Evolutionary conservation across 805 yeast species (phyloP).

Genomic region (Metschnikowia similis): DNA sequence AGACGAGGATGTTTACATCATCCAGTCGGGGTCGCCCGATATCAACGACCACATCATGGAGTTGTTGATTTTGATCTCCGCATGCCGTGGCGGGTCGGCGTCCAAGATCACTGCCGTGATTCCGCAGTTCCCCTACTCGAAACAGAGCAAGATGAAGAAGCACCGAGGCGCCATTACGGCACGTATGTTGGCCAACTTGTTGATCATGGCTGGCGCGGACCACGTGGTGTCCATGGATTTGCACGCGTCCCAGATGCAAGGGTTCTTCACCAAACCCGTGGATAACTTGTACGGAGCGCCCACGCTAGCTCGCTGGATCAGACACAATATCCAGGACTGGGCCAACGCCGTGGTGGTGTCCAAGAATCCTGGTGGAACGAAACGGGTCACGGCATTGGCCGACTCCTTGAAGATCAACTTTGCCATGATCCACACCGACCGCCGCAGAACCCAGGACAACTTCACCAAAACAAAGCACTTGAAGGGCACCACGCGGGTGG

Average conservation of each 20-base stretch:
- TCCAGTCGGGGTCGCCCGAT: conserved; percentile 86
- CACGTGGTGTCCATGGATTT: conserved; percentile 97
- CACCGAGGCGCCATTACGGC: conserved; percentile 99
- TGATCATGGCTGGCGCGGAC: conserved; percentile 98
- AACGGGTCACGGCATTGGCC: conserved; percentile 96
- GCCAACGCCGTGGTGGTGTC: conserved; percentile 91
- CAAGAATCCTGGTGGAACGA: conserved; percentile 99
- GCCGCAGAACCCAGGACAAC: conserved; percentile 80
- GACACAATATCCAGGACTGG: conserved; percentile 82
- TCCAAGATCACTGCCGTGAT: conserved; percentile 93
- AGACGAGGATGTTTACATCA: conserved; percentile 89
- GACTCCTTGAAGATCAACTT: conserved; percentile 92
- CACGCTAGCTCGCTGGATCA: conserved; percentile 92
- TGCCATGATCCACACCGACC: conserved; percentile 98
- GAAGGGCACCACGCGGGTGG: conserved; percentile 33
- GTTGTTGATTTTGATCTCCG: conserved; percentile 83
- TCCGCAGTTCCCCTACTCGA: conserved; percentile 94
- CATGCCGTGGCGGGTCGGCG: conserved; percentile 98
- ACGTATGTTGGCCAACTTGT: conserved; percentile 90
- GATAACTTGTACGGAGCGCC: conserved; percentile 97
- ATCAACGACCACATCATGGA: conserved; percentile 96
- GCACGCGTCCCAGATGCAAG: conserved; percentile 98
- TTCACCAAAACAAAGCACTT: conserved; percentile 38
- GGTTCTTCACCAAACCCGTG: conserved; percentile 94
- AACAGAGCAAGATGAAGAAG: conserved; percentile 95